Evolutionary conservation across 495 filamentous ascomycete genomes (phyloP).

Genomic region (Immersiella caudata): DNA sequence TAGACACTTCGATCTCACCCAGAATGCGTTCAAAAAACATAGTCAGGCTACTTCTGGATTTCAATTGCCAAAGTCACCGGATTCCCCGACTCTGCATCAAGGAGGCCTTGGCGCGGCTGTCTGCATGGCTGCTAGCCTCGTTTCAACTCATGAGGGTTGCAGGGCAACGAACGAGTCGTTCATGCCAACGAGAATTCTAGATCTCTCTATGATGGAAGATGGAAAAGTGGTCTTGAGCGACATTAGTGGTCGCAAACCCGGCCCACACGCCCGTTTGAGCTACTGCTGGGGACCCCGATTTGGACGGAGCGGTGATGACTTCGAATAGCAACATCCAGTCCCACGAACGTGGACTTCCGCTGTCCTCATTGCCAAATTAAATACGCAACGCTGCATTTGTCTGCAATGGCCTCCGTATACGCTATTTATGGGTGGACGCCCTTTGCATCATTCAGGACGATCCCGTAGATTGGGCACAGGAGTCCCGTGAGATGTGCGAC

Average conservation of each 20-base stretch:
- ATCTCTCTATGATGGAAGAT: neutral
- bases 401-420: slow-evolving; percentile 32
- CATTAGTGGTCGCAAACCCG: neutral
- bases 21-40: too few relatives aligned
- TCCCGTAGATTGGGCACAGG: slow-evolving; percentile 31
- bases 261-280: slow-evolving; percentile 21
- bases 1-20: too few relatives aligned
- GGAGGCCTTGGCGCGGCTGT: neutral
- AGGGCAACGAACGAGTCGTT: neutral
- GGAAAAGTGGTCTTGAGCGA: neutral
- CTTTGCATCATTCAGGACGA: slow-evolving; percentile 41
- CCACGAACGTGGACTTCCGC: slow-evolving; percentile 25
- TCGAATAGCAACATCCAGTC: slow-evolving; percentile 4
- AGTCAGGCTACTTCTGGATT: too few relatives aligned
- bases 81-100: too few relatives aligned
- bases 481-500: slow-evolving; percentile 36
- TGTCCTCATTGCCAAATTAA: slow-evolving; percentile 26
- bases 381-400: slow-evolving; percentile 40
- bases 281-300: slow-evolving; percentile 31
- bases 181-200: neutral
- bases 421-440: slow-evolving; percentile 42
- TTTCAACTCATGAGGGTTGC: neutral
- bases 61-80: too few relatives aligned
- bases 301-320: neutral
- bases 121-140: neutral